Conservation (phyloP, 2,329 filamentous ascomycete species). For the Epichloe hybrida region DNA sequence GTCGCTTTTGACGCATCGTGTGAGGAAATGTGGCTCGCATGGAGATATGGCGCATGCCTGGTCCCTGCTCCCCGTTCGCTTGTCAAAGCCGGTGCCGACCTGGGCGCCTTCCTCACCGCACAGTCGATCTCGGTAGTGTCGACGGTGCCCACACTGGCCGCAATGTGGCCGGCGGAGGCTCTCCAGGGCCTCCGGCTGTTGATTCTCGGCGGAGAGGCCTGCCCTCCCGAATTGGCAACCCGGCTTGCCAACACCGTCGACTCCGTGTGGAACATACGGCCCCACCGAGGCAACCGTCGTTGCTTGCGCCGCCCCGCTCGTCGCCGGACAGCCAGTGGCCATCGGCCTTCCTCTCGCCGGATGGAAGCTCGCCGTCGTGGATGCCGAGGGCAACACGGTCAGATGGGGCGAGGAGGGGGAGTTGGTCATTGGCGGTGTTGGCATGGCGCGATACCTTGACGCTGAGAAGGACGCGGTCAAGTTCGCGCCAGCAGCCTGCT, state of each 20-base stretch:
- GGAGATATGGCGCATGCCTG: conserved; percentile 11
- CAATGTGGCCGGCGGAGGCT: conserved; percentile 11
- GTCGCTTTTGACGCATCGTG: conserved; percentile 13
- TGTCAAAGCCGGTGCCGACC: conserved; percentile 11
- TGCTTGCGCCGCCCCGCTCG: conserved; percentile 10
- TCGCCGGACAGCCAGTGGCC: conserved; percentile 8
- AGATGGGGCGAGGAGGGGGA: conserved; percentile 17
- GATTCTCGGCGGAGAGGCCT: conserved; percentile 13
- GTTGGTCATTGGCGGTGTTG: conserved; percentile 12
- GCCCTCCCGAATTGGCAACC: conserved; percentile 9
- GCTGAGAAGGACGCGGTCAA: conserved; percentile 9
- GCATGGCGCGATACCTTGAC: conserved; percentile 12
- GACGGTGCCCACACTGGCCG: conserved; percentile 11
- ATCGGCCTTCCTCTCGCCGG: conserved; percentile 12
- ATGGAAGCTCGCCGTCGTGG: conserved; percentile 15
- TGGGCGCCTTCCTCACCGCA: conserved; percentile 8
- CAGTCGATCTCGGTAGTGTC: conserved; percentile 12
- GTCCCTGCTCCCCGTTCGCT: conserved; percentile 11
- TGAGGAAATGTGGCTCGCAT: conserved; percentile 14
- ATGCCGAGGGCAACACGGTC: conserved; percentile 29
- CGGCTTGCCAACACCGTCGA: conserved; percentile 9
- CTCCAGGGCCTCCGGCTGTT: conserved; percentile 10
- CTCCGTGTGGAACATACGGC: conserved; percentile 13
- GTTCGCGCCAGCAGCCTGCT: conserved; percentile 9
- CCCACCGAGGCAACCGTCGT: conserved; percentile 14